A percentile compares a stretch with the other conserved stretches of the same genome.
Evolutionary conservation across 2,329 filamentous ascomycete species (phyloP).

Genomic region (Botrytis paeoniae): DNA sequence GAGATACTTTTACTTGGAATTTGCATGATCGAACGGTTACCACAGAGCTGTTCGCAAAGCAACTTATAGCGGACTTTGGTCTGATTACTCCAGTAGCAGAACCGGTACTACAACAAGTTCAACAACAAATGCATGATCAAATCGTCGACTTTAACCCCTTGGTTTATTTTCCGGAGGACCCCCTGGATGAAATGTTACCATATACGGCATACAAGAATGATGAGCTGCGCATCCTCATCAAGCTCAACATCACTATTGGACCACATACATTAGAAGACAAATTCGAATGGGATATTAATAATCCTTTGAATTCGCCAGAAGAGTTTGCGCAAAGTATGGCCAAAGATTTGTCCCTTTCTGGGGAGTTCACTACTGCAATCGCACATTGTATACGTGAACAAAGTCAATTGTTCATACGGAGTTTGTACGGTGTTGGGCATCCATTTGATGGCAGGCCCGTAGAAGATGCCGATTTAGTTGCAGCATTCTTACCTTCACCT

Average conservation of each 20-base stretch:
- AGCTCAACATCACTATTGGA: conserved; percentile 96
- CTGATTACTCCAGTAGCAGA: conserved; percentile 68
- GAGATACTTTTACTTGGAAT: conserved; percentile 99
- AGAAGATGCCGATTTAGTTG: conserved; percentile 84
- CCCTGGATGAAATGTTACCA: conserved; percentile 82
- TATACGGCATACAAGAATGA: conserved; percentile 97
- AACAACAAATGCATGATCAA: conserved; percentile 78
- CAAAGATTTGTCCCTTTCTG: conserved; percentile 82
- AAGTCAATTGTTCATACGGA: conserved; percentile 88
- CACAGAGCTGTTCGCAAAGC: conserved; percentile 79
- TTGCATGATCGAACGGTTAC: conserved; percentile 83
- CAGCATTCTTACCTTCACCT: conserved; percentile 82
- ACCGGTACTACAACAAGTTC: conserved; percentile 58
- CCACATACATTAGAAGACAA: conserved; percentile 92
- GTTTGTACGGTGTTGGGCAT: conserved; percentile 88
- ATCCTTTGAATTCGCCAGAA: conserved; percentile 88
- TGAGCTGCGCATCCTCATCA: conserved; percentile 94
- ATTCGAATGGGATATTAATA: conserved; percentile 99
- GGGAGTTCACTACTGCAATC: conserved; percentile 96
- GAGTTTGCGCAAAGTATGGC: conserved; percentile 91
- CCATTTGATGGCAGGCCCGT: conserved; percentile 91
- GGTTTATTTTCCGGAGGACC: conserved; percentile 83
- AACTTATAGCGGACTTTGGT: conserved; percentile 88
- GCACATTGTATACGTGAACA: conserved; percentile 98
- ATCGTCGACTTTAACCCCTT: conserved; percentile 92